phyloP scores from a whole-genome alignment of 345 rosid species.

The Psidium guajava region DNA sequence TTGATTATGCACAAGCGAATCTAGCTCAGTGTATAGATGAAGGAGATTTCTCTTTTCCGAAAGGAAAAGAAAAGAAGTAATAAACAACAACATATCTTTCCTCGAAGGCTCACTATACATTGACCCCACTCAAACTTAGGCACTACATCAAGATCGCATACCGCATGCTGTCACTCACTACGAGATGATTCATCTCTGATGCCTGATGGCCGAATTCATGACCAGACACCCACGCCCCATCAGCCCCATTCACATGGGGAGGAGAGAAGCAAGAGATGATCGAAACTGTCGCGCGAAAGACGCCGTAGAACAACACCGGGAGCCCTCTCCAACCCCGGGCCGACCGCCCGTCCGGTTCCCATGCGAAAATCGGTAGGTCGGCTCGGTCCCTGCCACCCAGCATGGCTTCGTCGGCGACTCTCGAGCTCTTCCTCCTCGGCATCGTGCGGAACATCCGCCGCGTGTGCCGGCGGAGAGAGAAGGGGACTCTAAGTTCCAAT shows the following conservation, averaged over 20 bases:
- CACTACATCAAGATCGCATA: conserved; percentile 83
- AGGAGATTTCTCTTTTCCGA: not conserved
- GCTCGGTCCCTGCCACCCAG: not conserved
- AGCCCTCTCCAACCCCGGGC: conserved; percentile 25
- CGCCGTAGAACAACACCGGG: conserved; percentile 17
- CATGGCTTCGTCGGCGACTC: conserved; percentile 71
- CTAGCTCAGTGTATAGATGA: not conserved
- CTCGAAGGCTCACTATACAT: not conserved
- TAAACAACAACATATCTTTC: not conserved
- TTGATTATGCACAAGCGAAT: not conserved
- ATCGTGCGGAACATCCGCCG: conserved; percentile 22
- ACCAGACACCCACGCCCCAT: conserved; percentile 66
- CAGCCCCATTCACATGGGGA: conserved; percentile 51
- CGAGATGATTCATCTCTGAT: conserved; percentile 74
- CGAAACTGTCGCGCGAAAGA: conserved; percentile 39
- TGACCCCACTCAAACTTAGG: not conserved
- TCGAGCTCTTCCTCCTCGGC: conserved; percentile 42
- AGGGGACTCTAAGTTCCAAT: not conserved
- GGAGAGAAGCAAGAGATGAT: conserved; percentile 60
- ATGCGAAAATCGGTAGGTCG: not conserved
- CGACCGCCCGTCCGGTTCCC: not conserved
- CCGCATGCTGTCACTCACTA: conserved; percentile 88
- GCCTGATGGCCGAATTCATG: conserved; percentile 32
- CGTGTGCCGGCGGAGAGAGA: conserved; percentile 16
- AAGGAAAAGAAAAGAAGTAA: not conserved